These are phyloP conservation scores for Colletotrichum melonis DNA, from an alignment of 2,329 filamentous ascomycete genomes.

Conservation along the genomic window DNA sequence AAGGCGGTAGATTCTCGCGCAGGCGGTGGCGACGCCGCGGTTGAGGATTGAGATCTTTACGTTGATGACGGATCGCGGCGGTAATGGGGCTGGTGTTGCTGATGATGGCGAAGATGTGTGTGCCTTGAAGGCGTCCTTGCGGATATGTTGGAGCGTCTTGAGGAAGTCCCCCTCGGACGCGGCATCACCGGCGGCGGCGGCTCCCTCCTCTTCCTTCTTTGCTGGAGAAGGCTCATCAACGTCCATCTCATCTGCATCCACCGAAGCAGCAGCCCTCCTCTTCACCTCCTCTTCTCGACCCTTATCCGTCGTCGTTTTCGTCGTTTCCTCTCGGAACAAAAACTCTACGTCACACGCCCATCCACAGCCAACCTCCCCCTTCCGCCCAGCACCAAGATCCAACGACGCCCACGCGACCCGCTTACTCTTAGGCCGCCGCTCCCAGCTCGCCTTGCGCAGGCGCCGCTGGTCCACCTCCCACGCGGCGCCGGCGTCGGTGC, in stretches of 20 bases:
- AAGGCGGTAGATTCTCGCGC: conserved; percentile 88
- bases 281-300: not conserved
- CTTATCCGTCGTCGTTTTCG: not conserved
- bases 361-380: conserved; percentile 85
- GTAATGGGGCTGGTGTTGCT: conserved; percentile 40
- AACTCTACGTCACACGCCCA: conserved; percentile 87
- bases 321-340: conserved; percentile 61
- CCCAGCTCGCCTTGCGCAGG: conserved; percentile 74
- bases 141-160: conserved; percentile 26
- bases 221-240: conserved; percentile 32
- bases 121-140: conserved; percentile 45
- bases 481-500: conserved; percentile 79
- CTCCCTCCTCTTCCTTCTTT: not conserved
- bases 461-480: conserved; percentile 80
- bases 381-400: conserved; percentile 77
- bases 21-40: conserved; percentile 76
- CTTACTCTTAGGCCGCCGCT: conserved; percentile 83
- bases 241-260: conserved; percentile 27
- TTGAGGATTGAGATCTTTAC: conserved; percentile 75
- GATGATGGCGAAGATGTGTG: conserved; percentile 39
- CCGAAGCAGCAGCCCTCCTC: not conserved
- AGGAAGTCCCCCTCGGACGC: conserved; percentile 16
- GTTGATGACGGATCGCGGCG: conserved; percentile 61
- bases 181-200: conserved; percentile 34
- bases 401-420: conserved; percentile 80